Evolutionary conservation across 148 eudicot species (phyloP).

Genomic region (Rhododendron ovatum): DNA sequence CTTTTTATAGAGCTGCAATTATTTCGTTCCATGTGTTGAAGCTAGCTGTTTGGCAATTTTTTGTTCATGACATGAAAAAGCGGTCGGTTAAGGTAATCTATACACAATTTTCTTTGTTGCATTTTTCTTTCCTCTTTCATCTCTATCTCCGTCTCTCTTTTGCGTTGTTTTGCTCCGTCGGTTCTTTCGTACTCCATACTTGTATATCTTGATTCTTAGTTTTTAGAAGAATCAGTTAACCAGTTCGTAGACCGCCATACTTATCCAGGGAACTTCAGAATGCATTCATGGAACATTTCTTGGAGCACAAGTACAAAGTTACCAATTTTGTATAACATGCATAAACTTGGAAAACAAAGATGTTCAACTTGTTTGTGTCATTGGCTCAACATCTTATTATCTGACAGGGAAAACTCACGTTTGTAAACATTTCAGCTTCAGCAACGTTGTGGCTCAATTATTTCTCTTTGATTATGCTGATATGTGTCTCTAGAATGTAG

Average conservation of each 20-base stretch:
- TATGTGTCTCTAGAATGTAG: background rate
- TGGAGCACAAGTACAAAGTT: background rate
- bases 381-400: background rate
- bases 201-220: background rate
- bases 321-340: background rate
- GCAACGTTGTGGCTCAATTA: background rate
- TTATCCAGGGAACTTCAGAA: background rate
- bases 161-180: background rate
- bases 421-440: background rate
- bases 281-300: background rate
- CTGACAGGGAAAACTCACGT: background rate
- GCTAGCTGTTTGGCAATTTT: conserved; percentile 70
- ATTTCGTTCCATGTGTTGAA: conserved; percentile 81
- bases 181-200: background rate
- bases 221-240: background rate
- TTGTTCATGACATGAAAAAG: conserved; percentile 64
- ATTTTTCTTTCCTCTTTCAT: background rate
- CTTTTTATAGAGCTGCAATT: conserved; percentile 86
- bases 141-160: background rate
- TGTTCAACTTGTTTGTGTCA: background rate
- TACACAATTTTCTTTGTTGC: background rate
- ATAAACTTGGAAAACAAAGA: background rate
- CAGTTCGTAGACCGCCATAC: background rate
- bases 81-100: conserved; percentile 69
- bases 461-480: background rate